Evolutionary conservation across 148 eudicot genomes (phyloP).

Genomic region (Mesembryanthemum crystallinum): DNA sequence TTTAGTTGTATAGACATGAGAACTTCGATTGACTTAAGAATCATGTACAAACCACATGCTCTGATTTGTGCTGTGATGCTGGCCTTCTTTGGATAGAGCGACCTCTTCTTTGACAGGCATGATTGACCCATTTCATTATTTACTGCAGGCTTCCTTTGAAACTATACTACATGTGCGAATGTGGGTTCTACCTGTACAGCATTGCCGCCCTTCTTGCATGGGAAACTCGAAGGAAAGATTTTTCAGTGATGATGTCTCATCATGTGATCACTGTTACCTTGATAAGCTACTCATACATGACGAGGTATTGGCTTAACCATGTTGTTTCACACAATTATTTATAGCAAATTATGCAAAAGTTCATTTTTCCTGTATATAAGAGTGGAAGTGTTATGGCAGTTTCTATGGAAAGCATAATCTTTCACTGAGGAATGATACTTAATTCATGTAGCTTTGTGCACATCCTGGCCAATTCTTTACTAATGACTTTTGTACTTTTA

Average conservation of each 20-base stretch:
- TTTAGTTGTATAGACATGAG: neutral
- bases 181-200: constrained; percentile 89
- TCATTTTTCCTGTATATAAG: neutral
- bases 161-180: constrained; percentile 88
- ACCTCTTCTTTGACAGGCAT: neutral
- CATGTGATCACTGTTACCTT: constrained; percentile 84
- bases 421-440: neutral
- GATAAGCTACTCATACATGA: constrained; percentile 67
- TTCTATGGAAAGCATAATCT: neutral
- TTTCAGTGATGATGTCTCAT: constrained; percentile 97
- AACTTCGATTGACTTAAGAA: neutral
- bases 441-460: neutral
- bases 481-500: neutral
- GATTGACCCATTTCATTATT: constrained; percentile 26
- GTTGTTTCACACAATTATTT: neutral
- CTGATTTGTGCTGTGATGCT: neutral
- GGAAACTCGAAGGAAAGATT: constrained; percentile 98
- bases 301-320: constrained; percentile 47
- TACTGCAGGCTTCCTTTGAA: constrained; percentile 67
- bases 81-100: neutral
- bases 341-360: neutral
- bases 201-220: constrained; percentile 85
- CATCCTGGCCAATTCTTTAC: neutral
- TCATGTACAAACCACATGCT: neutral
- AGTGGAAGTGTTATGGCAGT: neutral